These are phyloP conservation scores for Kalmusia sp. DNA, from an alignment of 2,329 filamentous ascomycete species.

Conservation along the genomic window DNA sequence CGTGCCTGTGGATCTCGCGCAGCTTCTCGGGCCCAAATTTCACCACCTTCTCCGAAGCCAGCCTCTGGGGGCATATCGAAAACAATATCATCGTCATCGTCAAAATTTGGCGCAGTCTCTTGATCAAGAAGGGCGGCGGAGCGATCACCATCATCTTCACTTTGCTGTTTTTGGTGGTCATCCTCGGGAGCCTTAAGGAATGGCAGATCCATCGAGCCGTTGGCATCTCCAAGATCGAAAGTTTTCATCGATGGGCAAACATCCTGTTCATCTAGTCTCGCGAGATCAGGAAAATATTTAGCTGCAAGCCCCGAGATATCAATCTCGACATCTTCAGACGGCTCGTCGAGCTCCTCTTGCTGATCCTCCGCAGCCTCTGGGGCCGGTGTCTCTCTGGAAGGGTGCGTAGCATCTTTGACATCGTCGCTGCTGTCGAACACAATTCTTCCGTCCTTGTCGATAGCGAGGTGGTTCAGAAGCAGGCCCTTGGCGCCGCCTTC, in stretches of 20 bases:
- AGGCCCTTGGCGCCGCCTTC: slow-evolving; percentile 96
- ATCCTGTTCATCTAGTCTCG: slow-evolving; percentile 80
- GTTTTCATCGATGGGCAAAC: slow-evolving; percentile 94
- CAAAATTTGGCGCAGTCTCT: slow-evolving; percentile 82
- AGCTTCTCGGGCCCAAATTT: slow-evolving; percentile 92
- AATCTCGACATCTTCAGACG: slow-evolving; percentile 72
- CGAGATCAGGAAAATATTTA: slow-evolving; percentile 86
- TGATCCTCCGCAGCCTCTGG: slow-evolving; percentile 48
- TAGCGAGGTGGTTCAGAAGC: slow-evolving; percentile 93
- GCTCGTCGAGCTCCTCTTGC: slow-evolving; percentile 42
- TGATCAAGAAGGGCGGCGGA: slow-evolving; percentile 87
- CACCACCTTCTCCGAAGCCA: slow-evolving; percentile 93
- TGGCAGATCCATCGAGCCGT: slow-evolving; percentile 85
- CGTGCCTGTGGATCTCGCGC: slow-evolving; percentile 86
- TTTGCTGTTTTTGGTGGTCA: slow-evolving; percentile 70
- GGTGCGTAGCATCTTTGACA: slow-evolving; percentile 60
- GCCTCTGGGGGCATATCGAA: slow-evolving; percentile 69
- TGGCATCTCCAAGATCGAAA: slow-evolving; percentile 88
- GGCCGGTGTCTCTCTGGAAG: slow-evolving; percentile 54
- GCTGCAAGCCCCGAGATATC: slow-evolving; percentile 77
- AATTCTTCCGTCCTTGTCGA: slow-evolving; percentile 89
- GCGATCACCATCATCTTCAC: slow-evolving; percentile 63
- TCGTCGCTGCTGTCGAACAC: slow-evolving; percentile 99
- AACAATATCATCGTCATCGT: slow-evolving; percentile 76
- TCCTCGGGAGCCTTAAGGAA: slow-evolving; percentile 90